These are phyloP conservation scores for Strobilomyces confusus DNA, from an alignment of 768 basidiomycete species.

Conservation along the genomic window DNA sequence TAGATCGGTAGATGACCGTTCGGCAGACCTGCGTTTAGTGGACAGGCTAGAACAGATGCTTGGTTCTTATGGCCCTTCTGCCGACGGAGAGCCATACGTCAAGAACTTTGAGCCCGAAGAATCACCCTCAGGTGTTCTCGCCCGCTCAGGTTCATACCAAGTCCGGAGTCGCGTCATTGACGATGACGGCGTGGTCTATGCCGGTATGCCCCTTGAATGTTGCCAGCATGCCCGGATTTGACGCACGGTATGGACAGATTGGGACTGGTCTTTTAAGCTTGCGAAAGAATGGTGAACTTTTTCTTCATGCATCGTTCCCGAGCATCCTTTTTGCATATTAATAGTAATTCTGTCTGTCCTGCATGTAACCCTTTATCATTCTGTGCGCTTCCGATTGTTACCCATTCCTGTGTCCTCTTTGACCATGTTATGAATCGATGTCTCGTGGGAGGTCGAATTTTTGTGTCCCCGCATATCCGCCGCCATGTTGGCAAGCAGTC, in stretches of 20 bases:
- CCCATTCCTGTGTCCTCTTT: not conserved
- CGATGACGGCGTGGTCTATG: slow-evolving; percentile 79
- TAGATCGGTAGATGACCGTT: not conserved
- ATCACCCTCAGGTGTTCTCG: slow-evolving; percentile 76
- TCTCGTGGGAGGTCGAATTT: not conserved
- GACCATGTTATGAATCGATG: not conserved
- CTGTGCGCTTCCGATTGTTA: slow-evolving; percentile 17
- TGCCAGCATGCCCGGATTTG: slow-evolving; percentile 1
- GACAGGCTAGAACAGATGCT: slow-evolving; percentile 94
- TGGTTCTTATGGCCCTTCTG: slow-evolving; percentile 82
- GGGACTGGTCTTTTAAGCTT: slow-evolving; percentile 83
- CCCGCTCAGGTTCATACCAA: slow-evolving; percentile 72
- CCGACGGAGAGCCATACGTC: slow-evolving; percentile 58
- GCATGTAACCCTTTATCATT: slow-evolving; percentile 26
- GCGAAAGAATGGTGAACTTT: slow-evolving; percentile 79
- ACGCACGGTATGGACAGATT: slow-evolving; percentile 21
- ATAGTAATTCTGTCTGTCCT: slow-evolving; percentile 16
- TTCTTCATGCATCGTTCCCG: slow-evolving; percentile 22
- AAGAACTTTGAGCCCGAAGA: slow-evolving; percentile 77
- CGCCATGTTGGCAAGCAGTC: slow-evolving; percentile 13
- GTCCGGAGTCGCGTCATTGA: slow-evolving; percentile 84
- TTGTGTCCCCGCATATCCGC: not conserved
- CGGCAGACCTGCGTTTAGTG: slow-evolving; percentile 43
- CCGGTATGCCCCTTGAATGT: slow-evolving; percentile 48
- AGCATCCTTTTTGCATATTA: slow-evolving; percentile 28